Evolutionary conservation across 768 basidiomycete species (phyloP).

Genomic region (Mycena crocata): DNA sequence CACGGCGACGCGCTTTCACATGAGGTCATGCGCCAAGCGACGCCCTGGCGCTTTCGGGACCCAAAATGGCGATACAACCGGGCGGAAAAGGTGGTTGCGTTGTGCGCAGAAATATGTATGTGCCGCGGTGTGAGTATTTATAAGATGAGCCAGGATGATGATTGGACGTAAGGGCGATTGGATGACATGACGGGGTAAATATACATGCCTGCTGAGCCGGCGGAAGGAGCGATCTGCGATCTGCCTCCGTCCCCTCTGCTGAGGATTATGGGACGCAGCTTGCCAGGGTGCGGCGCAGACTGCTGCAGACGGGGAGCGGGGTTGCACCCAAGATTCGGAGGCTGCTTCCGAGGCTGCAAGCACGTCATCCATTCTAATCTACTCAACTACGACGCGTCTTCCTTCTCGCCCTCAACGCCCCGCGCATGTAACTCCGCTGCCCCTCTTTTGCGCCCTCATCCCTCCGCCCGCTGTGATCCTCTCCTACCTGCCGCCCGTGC

Average conservation of each 20-base stretch:
- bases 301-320: neutral
- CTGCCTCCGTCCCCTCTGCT: conserved; percentile 14
- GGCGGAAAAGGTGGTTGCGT: neutral
- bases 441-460: no score
- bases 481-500: no score
- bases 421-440: no score
- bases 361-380: no score
- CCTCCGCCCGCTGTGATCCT: no score
- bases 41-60: no score
- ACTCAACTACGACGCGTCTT: no score
- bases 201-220: conserved; percentile 31
- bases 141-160: conserved; percentile 16
- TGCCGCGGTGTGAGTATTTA: conserved; percentile 17
- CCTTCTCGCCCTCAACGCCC: no score
- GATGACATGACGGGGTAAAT: conserved; percentile 34
- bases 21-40: no score
- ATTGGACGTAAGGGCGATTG: conserved; percentile 35
- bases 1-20: no score
- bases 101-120: neutral
- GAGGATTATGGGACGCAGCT: neutral
- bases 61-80: neutral
- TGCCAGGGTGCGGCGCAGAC: no score
- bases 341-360: conserved; percentile 12
- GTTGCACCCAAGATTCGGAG: conserved; percentile 15
- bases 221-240: conserved; percentile 28